Conservation (phyloP, 164 flowering plant species). For the Cinnamomum micranthum region DNA sequence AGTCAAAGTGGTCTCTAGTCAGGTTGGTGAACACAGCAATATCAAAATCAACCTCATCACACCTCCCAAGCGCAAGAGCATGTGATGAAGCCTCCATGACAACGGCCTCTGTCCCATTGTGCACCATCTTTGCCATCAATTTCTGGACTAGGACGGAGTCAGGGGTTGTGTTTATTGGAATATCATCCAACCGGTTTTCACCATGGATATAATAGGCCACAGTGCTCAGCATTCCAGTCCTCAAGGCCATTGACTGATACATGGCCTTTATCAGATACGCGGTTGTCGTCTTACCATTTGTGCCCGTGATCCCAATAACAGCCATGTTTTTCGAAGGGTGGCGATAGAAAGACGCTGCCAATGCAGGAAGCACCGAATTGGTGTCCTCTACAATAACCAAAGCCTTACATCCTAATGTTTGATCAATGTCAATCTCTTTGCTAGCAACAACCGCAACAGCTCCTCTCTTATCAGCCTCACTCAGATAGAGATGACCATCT, state of each 20-base stretch:
- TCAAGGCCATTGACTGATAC: constrained; percentile 92
- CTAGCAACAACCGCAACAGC: constrained; percentile 96
- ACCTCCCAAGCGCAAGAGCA: constrained; percentile 63
- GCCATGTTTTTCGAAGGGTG: constrained; percentile 80
- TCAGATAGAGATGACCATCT: constrained; percentile 80
- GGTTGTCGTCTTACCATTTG: constrained; percentile 82
- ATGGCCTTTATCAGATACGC: constrained; percentile 68
- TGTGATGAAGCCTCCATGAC: constrained; percentile 88
- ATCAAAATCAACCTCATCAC: constrained; percentile 86
- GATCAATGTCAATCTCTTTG: constrained; percentile 83
- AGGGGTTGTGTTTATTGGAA: constrained; percentile 40
- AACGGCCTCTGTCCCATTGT: constrained; percentile 93
- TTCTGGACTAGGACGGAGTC: constrained; percentile 88
- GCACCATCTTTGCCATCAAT: constrained; percentile 90
- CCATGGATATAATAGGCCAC: constrained; percentile 78
- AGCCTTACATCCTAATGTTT: constrained; percentile 84
- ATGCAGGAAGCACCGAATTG: constrained; percentile 57
- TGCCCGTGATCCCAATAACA: constrained; percentile 88
- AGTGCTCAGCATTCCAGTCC: constrained; percentile 85
- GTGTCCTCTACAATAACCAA: constrained; percentile 93
- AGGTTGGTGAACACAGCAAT: constrained; percentile 86
- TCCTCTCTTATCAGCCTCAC: constrained; percentile 96
- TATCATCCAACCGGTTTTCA: constrained; percentile 66
- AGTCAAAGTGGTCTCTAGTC: constrained; percentile 64
- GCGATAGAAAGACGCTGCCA: constrained; percentile 77